Percentiles rank a stretch among this genome's conserved stretches.
phyloP scores from a whole-genome alignment of 75 land plant genomes.

The Pseudotsuga menziesii region DNA sequence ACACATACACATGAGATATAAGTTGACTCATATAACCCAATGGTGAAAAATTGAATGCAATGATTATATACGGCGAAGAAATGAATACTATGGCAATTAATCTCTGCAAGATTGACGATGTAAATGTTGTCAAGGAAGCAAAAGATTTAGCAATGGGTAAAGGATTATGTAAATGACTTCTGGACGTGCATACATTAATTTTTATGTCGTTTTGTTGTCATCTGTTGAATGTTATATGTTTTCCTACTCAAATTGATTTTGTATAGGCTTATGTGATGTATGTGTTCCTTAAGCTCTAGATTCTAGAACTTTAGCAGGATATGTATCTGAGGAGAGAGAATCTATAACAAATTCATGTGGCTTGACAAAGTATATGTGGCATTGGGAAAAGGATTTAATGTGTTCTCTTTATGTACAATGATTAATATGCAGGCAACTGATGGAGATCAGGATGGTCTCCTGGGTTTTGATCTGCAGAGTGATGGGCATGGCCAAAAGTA shows the following conservation, averaged over 20 bases:
- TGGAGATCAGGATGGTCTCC: conserved; percentile 74
- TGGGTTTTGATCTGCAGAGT: conserved; percentile 85
- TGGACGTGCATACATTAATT: neutral
- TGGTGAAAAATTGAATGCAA: neutral
- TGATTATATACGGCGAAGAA: neutral
- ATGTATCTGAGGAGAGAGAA: no score
- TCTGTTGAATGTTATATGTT: neutral
- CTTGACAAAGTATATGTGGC: neutral
- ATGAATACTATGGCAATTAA: conserved; percentile 2
- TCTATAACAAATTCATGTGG: neutral
- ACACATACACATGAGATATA: no score
- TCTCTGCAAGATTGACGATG: no score
- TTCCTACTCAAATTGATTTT: no score
- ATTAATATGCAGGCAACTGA: conserved; percentile 54
- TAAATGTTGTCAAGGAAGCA: no score
- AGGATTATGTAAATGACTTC: no score
- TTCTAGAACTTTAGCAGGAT: no score
- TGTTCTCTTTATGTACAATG: neutral
- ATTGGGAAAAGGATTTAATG: neutral
- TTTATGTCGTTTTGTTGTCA: neutral
- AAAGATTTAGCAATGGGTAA: no score
- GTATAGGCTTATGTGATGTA: no score
- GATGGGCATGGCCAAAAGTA: conserved; percentile 91
- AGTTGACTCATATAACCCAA: no score
- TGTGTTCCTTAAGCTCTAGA: no score